These are phyloP conservation scores for Davidsoniella virescens DNA, from an alignment of 2,329 filamentous ascomycete genomes.

Conservation along the genomic window DNA sequence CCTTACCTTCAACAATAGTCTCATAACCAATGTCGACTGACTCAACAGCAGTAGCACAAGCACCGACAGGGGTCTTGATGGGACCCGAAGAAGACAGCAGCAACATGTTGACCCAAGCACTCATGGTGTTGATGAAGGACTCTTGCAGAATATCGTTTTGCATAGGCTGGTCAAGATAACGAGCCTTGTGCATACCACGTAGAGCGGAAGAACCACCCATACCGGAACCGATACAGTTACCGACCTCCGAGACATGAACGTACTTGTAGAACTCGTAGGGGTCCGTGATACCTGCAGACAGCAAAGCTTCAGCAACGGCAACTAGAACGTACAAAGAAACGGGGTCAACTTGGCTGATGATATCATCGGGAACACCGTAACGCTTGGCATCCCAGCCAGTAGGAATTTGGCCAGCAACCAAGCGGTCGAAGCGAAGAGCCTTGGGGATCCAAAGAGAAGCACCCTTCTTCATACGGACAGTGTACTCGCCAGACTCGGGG, in stretches of 20 bases:
- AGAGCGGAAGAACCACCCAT: conserved; percentile 90
- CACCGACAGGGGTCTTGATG: conserved; percentile 96
- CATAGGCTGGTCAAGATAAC: conserved; percentile 88
- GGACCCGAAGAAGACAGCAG: conserved; percentile 90
- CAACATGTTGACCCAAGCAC: conserved; percentile 99
- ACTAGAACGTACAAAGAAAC: conserved; percentile 92
- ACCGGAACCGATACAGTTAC: conserved; percentile 96
- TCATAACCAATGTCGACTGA: conserved; percentile 96
- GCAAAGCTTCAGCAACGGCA: conserved; percentile 77
- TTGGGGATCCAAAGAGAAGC: conserved; percentile 92
- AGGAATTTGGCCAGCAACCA: conserved; percentile 91
- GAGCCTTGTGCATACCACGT: conserved; percentile 95
- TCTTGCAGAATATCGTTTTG: conserved; percentile 99
- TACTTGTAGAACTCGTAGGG: conserved; percentile 99
- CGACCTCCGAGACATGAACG: conserved; percentile 91
- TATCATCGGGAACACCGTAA: conserved; percentile 94
- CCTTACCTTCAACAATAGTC: conserved; percentile 96
- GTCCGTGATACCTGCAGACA: conserved; percentile 90
- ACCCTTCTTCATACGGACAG: conserved; percentile 87
- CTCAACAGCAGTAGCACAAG: conserved; percentile 92
- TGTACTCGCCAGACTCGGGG: conserved; percentile 82
- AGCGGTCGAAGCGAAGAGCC: conserved; percentile 88
- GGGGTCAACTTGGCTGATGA: conserved; percentile 92
- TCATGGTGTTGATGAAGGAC: conserved; percentile 99
- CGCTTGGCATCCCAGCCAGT: conserved; percentile 94